Evolutionary conservation across 768 basidiomycete genomes (phyloP), one percentile per base, ranked within the genome.

Genomic region (Pisolithus microcarpus): DNA sequence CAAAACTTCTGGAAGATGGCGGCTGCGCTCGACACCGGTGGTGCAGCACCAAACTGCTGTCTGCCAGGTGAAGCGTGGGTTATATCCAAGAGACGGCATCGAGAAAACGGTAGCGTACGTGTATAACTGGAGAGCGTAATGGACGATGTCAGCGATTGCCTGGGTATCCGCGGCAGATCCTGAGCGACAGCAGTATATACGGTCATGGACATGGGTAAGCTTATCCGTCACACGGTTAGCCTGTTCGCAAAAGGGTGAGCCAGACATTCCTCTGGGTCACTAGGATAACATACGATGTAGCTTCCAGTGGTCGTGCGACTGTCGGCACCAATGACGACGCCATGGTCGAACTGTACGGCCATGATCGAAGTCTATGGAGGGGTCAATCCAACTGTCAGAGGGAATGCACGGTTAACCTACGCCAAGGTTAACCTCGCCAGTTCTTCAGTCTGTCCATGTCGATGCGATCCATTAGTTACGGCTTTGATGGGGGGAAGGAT

Each of bases 171-270:
- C 95, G 43, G 95, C 91, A 58, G 93, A 96, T 46, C 96, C 96
- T 39, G 92, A 96, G 53, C 96, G 87, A 80, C 96, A 99, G 68
- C 96, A 99, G 70, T 98, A 99, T 69, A 98, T 90, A 58, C 92
- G 91, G 71, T 99, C 96, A 68, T 97, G 93, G 58, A 99, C 78
- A 65, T 90, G 81, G 2, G 94, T 96, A 54, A 97, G 79, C 73
- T 99, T 99, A 78, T 99, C 95, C 39, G 95, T 99, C 18, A 98
- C 95, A 69, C 95, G 86, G 69, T 98, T 98, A 23, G 93, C 91
- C 92, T 95, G 54, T 46, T 30, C 37, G 30, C 50, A 31, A 7
- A 34, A 51, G n/a, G 53, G 50, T 37, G 43, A 38, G 43, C 18
- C 10, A 31, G 30, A 38, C 46, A 24, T 23, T 36, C 10, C 21